Percentiles rank a stretch among this genome's conserved stretches.
These are phyloP conservation scores for Przewalskia tangutica DNA, from an alignment of 257 asterid genomes.

Conservation along the genomic window DNA sequence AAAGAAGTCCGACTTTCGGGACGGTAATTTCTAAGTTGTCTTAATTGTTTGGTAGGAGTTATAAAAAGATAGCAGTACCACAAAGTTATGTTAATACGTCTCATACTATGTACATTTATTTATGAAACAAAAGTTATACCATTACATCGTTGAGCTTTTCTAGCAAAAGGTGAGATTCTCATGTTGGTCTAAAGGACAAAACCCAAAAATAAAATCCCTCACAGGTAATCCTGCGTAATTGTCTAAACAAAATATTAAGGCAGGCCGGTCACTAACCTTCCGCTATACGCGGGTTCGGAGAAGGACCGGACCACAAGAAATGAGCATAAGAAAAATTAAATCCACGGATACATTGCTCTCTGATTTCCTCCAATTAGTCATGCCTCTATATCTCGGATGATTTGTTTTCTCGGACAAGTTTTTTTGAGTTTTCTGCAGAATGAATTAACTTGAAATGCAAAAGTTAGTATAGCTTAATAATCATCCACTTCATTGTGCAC, in stretches of 20 bases:
- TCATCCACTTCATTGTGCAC: not conserved
- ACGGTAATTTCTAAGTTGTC: no score
- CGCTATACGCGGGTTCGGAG: no score
- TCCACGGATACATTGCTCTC: not conserved
- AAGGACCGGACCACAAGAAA: no score
- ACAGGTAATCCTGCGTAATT: not conserved
- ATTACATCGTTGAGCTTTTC: not conserved
- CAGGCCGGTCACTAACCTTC: no score
- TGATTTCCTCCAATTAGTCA: not conserved
- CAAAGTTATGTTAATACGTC: no score
- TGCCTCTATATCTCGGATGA: not conserved
- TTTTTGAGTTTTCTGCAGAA: not conserved
- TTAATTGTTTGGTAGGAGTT: no score
- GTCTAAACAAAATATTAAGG: not conserved
- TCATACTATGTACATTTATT: no score
- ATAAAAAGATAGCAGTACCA: not conserved
- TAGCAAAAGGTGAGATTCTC: not conserved
- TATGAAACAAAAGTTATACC: no score
- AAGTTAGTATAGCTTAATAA: not conserved
- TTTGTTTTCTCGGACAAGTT: not conserved
- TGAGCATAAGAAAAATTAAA: no score
- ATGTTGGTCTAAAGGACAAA: not conserved
- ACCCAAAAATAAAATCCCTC: no score
- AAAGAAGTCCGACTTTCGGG: no score
- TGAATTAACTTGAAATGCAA: not conserved